Evolutionary conservation across 495 filamentous ascomycete species (phyloP), one percentile per base, ranked within the genome.

Genomic region (Aspergillus incahuasiensis): DNA sequence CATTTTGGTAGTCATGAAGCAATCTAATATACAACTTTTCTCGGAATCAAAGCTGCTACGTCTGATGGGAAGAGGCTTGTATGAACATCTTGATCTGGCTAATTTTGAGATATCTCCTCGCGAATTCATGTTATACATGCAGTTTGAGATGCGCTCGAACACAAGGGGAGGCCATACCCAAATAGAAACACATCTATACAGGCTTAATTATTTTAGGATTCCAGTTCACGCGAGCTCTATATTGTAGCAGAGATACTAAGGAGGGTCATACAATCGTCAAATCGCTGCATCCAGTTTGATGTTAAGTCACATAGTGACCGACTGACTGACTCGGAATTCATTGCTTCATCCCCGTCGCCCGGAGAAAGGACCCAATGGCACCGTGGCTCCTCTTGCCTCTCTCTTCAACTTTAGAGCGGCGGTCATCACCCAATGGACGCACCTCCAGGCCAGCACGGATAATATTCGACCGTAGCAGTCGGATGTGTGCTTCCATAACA

Each of bases 381-480:
- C 48, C n/a, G n/a, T 40, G 38, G 38, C 38, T 35, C 19, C 38
- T 51, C 46, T 47, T 56, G 32, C 43, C 40, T 19, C 53, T 50
- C 20, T 54, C 56, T 28, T 63, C 56, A 12, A 32, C 18, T 41
- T 50, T 55, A 18, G 40, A 3, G 40, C 50, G 38, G 50, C 54
- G 39, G 0, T 64, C 62, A 21, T 52, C 59, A 2, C 58, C 45
- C 3, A 61, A 38, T 18, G 54, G 67, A 55, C 79, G 80, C 9
- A 96, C 78, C 54, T 94, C 89, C 19, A 97, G 71, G 8, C 89
- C 90, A 0, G 90, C 87, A 11, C 81, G 76, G 6, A 85, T 69
- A 30, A 95, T 79, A 51, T 87, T 86, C 67, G 95, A 85, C 47
- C 86, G 83, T 44, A 90, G 72, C 40, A 97, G 73, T 39, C 89